phyloP scores from a whole-genome alignment of 202 grass and related monocot species.

The Panicum hallii region DNA sequence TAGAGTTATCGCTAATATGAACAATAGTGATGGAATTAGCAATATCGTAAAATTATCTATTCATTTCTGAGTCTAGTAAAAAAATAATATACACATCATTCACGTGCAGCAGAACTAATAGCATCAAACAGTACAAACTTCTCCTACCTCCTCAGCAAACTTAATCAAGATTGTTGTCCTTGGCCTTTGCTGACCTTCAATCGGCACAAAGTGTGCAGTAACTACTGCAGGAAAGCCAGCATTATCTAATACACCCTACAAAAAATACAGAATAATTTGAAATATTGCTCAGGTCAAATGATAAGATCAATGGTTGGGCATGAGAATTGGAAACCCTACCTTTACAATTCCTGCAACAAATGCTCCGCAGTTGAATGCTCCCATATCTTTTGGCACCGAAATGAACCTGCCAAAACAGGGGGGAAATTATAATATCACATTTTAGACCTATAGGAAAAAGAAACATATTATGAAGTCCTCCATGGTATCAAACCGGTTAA shows the following conservation, averaged over 20 bases:
- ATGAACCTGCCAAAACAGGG: slow-evolving; percentile 72
- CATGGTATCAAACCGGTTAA: slow-evolving; percentile 68
- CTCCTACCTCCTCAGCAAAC: slow-evolving; percentile 87
- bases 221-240: slow-evolving; percentile 92
- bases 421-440: slow-evolving; percentile 30
- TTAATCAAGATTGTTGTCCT: slow-evolving; percentile 97
- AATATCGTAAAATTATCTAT: neutral
- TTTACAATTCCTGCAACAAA: slow-evolving; percentile 98
- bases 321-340: slow-evolving; percentile 53
- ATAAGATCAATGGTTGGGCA: slow-evolving; percentile 28
- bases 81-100: neutral
- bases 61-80: neutral
- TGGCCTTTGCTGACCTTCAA: slow-evolving; percentile 94
- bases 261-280: slow-evolving; percentile 26
- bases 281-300: slow-evolving; percentile 21
- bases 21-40: neutral
- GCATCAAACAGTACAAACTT: slow-evolving; percentile 28
- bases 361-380: slow-evolving; percentile 94
- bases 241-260: slow-evolving; percentile 87
- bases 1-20: slow-evolving; percentile 13
- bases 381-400: slow-evolving; percentile 96
- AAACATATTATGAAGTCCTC: slow-evolving; percentile 22
- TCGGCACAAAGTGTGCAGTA: slow-evolving; percentile 90
- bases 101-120: neutral
- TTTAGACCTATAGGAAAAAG: neutral